Base-by-base conservation (phyloP, 768 basidiomycete species). In the Jaapia argillacea region DNA sequence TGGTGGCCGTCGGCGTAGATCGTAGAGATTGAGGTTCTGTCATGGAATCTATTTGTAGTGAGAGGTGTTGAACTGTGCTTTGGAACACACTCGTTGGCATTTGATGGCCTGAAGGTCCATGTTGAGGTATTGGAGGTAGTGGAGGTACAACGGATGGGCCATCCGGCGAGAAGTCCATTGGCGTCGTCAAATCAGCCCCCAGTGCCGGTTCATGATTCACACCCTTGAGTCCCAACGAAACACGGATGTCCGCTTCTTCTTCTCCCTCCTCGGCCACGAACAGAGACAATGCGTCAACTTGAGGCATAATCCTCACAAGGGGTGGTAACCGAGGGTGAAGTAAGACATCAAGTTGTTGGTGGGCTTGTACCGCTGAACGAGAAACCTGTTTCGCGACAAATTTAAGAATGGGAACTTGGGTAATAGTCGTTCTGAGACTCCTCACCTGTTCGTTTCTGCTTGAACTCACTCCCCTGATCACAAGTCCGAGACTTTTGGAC, bases 321-420 rank as follows among this genome's bases (percentile, higher is more conserved):
- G 87, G 83, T 6, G 89, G 89, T 4, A 85, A 68, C 18, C 86
- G 80, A 37, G 88, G 87, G 52, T 91, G 89, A 7, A 92, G 55
- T 20, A 89, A 61, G 22, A 80, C 56, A 45, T 85, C 84, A 38
- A 84, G 54, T 26, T 62, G 62, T 18, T 54, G 62, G 47, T 69
- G 61, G 24, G 56, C 39, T 16, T 38, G n/a, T 22, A 48, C 22
- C 10, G 23, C 16, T 10, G 7, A n/a, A 40, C 31, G 31, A 10
- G 31, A 10, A 33, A 10, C 16, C 10, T 10, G 16, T 33, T 33
- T 33, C 16, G 31, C 31, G 10, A 33, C 16, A 16, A 33, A 10
- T 16, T 44, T 12, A 45, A 36, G 28, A 20, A 41, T 13, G 6
- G 13, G 21, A 6, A 14, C 16, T 27, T n/a, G 24, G 10, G 27